Evolutionary conservation across 2,329 filamentous ascomycete genomes (phyloP).

Genomic region (Mollisiaceae sp.): DNA sequence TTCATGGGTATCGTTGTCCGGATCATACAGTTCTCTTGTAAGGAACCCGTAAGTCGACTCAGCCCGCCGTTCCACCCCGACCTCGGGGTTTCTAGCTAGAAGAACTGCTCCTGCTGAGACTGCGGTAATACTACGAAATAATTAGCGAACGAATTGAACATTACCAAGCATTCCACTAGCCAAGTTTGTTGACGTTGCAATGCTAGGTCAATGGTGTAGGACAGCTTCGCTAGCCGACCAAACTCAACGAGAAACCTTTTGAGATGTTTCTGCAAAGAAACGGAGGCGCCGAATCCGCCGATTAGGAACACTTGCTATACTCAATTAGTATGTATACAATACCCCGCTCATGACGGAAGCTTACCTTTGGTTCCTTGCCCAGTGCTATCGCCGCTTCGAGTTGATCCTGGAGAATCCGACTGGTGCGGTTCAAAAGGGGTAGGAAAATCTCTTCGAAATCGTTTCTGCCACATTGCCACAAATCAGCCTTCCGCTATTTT

Average conservation of each 20-base stretch:
- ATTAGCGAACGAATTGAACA: not conserved
- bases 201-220: not conserved
- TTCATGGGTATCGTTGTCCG: not conserved
- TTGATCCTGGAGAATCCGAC: not conserved
- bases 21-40: not conserved
- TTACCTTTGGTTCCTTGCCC: not conserved
- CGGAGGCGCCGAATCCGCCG: not conserved
- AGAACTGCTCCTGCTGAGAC: not conserved
- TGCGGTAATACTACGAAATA: not conserved
- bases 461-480: not conserved
- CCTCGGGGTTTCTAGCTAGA: not conserved
- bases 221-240: not conserved
- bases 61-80: not conserved
- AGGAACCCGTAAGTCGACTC: not conserved
- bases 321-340: not conserved
- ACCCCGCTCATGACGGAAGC: not conserved
- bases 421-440: not conserved
- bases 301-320: not conserved
- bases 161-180: not conserved
- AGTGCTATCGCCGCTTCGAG: slow-evolving; percentile 1
- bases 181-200: not conserved
- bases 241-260: not conserved
- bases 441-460: slow-evolving; percentile 6
- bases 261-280: not conserved
- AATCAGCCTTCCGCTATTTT: not conserved